phyloP scores from a whole-genome alignment of 1,284 basidiomycete genomes.

The Anthracocystis walkeri region DNA sequence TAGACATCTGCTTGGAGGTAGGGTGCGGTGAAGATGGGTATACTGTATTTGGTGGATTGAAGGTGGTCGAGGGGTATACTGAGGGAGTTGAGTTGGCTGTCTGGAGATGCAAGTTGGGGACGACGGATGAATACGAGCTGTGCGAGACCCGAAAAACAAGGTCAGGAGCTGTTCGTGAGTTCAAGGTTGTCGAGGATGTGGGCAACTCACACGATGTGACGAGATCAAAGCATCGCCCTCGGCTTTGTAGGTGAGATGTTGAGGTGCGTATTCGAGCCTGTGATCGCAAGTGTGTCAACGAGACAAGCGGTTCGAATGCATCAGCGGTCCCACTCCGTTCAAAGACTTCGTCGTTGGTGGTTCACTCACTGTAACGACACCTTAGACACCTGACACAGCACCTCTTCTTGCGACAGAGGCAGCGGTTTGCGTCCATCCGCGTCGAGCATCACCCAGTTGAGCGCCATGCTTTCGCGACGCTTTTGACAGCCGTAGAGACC shows the following conservation, averaged over 20 bases:
- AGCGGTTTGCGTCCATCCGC: conserved; percentile 44
- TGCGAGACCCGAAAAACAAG: neutral
- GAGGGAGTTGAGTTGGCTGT: conserved; percentile 33
- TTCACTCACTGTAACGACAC: conserved; percentile 46
- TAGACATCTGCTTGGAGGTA: conserved; percentile 56
- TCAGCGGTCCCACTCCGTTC: neutral
- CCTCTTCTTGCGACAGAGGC: conserved; percentile 54
- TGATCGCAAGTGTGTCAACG: too few relatives aligned
- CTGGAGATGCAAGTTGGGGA: conserved; percentile 21
- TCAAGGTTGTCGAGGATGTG: neutral
- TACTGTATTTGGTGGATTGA: conserved; percentile 47
- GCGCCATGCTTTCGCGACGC: conserved; percentile 41
- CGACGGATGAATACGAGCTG: conserved; percentile 57
- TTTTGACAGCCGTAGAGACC: neutral
- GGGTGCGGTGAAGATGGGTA: conserved; percentile 60
- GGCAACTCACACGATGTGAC: conserved; percentile 46
- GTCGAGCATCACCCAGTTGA: conserved; percentile 63
- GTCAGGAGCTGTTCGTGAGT: neutral
- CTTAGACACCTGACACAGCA: conserved; percentile 37
- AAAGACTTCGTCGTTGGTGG: neutral
- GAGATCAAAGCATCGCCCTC: conserved; percentile 53
- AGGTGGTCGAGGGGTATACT: conserved; percentile 55
- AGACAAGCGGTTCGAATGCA: neutral
- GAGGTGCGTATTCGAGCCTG: conserved; percentile 33
- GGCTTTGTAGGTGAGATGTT: conserved; percentile 44